Percentiles rank a stretch among this genome's conserved stretches.
phyloP scores from a whole-genome alignment of 176 grass and related monocot genomes.

The Carex pumila region DNA sequence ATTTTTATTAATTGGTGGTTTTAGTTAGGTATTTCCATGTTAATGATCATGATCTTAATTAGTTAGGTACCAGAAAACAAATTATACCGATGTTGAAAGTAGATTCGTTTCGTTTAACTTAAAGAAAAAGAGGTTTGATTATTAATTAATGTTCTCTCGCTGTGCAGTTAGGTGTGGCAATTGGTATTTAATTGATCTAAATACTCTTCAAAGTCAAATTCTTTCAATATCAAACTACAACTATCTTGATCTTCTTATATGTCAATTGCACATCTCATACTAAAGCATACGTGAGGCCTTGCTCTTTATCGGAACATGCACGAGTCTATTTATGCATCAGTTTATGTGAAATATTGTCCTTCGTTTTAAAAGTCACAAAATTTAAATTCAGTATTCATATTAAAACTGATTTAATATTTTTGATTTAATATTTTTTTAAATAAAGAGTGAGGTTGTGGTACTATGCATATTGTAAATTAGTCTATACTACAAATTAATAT shows the following conservation, averaged over 20 bases:
- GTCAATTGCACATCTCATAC: not conserved
- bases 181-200: not conserved
- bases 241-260: not conserved
- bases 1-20: not conserved
- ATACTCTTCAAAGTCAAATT: not conserved
- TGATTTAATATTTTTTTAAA: too few species aligned
- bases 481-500: too few species aligned
- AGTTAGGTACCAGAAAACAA: not conserved
- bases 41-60: constrained; percentile 8
- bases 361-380: too few species aligned
- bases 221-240: not conserved
- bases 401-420: too few species aligned
- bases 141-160: not conserved
- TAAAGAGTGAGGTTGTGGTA: too few species aligned
- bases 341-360: not conserved
- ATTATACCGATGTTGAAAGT: not conserved
- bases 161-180: not conserved
- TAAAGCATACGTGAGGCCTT: not conserved
- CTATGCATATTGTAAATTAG: too few species aligned
- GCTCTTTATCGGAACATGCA: not conserved
- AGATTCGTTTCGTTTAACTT: constrained; percentile 2
- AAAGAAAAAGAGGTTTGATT: not conserved
- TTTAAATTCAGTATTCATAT: too few species aligned
- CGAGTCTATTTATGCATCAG: not conserved
- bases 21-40: constrained; percentile 13